Evolutionary conservation across 805 yeast species (phyloP).

Genomic region (Helenozyma rhizophorensis): DNA sequence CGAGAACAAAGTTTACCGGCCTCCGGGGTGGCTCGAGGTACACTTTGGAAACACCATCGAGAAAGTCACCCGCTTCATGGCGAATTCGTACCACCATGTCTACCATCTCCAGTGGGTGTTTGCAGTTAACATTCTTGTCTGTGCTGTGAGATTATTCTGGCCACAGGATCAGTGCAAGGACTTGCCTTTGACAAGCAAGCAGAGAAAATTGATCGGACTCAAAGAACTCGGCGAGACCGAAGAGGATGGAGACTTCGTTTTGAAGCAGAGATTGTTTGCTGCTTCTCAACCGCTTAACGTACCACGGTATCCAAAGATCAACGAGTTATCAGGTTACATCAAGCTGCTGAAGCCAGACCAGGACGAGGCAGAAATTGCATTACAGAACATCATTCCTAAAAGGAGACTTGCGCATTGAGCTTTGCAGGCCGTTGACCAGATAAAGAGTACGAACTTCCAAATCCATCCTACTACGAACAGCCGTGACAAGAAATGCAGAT

Average conservation of each 20-base stretch:
- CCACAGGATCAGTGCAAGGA: slow-evolving; percentile 50
- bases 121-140: slow-evolving; percentile 21
- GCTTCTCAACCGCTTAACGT: slow-evolving; percentile 10
- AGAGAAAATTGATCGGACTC: slow-evolving; percentile 45
- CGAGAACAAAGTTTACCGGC: slow-evolving; percentile 7
- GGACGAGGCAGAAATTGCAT: slow-evolving; percentile 6
- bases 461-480: too few species aligned
- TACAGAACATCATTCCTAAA: slow-evolving; percentile 5
- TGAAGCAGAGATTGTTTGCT: slow-evolving; percentile 21
- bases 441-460: too few species aligned
- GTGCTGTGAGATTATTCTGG: slow-evolving; percentile 27
- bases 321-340: slow-evolving; percentile 6
- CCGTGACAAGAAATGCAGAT: too few species aligned
- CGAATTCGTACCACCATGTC: slow-evolving; percentile 1
- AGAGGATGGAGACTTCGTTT: slow-evolving; percentile 16
- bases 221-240: slow-evolving; percentile 4
- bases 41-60: slow-evolving; percentile 1
- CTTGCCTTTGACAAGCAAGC: slow-evolving; percentile 44
- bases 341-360: neutral
- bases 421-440: too few species aligned
- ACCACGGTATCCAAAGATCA: slow-evolving; percentile 19
- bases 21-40: slow-evolving; percentile 5
- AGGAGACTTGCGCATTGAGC: slow-evolving; percentile 2
- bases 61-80: neutral
- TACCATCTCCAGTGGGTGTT: slow-evolving; percentile 16